phyloP scores from a whole-genome alignment of 2,329 filamentous ascomycete genomes.

The Xylaria digitata region DNA sequence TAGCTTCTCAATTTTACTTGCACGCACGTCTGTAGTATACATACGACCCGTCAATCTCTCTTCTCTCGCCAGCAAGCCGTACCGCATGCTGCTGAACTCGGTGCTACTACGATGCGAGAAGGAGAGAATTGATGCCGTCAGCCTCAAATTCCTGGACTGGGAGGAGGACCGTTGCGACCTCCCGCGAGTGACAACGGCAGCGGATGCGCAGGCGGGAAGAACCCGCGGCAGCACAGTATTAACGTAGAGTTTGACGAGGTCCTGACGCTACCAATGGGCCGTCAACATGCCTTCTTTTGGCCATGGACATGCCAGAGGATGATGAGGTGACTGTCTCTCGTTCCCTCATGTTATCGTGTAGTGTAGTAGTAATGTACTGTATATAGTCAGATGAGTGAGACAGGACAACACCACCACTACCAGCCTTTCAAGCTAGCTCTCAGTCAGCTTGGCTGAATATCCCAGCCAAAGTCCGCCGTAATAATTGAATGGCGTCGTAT shows the following conservation, averaged over 20 bases:
- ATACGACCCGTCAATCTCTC: slow-evolving; percentile 11
- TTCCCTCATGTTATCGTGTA: background rate
- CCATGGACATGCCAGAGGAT: slow-evolving; percentile 27
- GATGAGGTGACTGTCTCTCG: slow-evolving; percentile 24
- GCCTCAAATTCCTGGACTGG: slow-evolving; percentile 37
- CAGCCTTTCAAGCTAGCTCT: slow-evolving; percentile 4
- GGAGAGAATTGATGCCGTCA: slow-evolving; percentile 29
- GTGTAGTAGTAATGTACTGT: too few species aligned
- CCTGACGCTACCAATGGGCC: slow-evolving; percentile 3
- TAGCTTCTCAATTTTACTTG: slow-evolving; percentile 10
- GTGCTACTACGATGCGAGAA: slow-evolving; percentile 24
- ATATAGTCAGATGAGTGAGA: slow-evolving; percentile 30
- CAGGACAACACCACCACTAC: background rate
- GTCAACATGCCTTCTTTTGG: background rate
- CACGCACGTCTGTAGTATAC: background rate
- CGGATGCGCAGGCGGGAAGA: slow-evolving; percentile 24
- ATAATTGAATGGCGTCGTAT: background rate
- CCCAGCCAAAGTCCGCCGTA: slow-evolving; percentile 9
- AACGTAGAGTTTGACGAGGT: slow-evolving; percentile 11
- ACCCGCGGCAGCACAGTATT: slow-evolving; percentile 13
- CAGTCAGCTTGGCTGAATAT: slow-evolving; percentile 14
- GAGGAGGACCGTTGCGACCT: slow-evolving; percentile 33
- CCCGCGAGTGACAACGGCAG: slow-evolving; percentile 25
- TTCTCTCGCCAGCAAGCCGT: slow-evolving; percentile 14
- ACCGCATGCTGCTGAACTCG: slow-evolving; percentile 17